phyloP scores from a whole-genome alignment of 306 rosid genomes.

The Citrullus amarus region DNA sequence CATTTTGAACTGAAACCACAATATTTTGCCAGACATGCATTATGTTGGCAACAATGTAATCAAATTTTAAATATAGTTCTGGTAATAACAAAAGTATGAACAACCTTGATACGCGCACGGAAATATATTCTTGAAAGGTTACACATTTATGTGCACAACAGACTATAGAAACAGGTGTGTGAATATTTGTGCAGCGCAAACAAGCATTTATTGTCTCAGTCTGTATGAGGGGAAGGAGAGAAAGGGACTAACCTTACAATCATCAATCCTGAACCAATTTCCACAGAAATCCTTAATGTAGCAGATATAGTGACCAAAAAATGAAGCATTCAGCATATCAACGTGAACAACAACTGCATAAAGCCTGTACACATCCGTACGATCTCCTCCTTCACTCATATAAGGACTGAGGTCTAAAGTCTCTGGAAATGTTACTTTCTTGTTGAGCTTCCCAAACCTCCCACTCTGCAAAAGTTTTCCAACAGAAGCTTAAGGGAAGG shows the following conservation, averaged over 20 bases:
- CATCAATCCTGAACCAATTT: slow-evolving; percentile 77
- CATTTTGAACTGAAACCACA: not conserved
- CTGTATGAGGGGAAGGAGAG: slow-evolving; percentile 1
- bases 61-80: not conserved
- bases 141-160: not conserved
- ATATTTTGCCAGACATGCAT: not conserved
- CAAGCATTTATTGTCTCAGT: not conserved
- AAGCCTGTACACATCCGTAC: slow-evolving; percentile 57
- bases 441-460: slow-evolving; percentile 89
- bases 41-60: not conserved
- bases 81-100: not conserved
- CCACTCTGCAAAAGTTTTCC: slow-evolving; percentile 59
- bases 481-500: not conserved
- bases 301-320: slow-evolving; percentile 92
- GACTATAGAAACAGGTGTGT: not conserved
- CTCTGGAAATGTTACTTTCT: slow-evolving; percentile 84
- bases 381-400: slow-evolving; percentile 74
- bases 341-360: slow-evolving; percentile 92
- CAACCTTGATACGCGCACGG: not conserved
- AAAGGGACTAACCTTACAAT: slow-evolving; percentile 49
- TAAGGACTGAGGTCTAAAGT: slow-evolving; percentile 71
- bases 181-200: not conserved
- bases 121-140: not conserved
- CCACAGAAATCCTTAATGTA: slow-evolving; percentile 70
- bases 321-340: slow-evolving; percentile 95